phyloP scores from a whole-genome alignment of 2,329 filamentous ascomycete genomes.

The Epichloe baconii region DNA sequence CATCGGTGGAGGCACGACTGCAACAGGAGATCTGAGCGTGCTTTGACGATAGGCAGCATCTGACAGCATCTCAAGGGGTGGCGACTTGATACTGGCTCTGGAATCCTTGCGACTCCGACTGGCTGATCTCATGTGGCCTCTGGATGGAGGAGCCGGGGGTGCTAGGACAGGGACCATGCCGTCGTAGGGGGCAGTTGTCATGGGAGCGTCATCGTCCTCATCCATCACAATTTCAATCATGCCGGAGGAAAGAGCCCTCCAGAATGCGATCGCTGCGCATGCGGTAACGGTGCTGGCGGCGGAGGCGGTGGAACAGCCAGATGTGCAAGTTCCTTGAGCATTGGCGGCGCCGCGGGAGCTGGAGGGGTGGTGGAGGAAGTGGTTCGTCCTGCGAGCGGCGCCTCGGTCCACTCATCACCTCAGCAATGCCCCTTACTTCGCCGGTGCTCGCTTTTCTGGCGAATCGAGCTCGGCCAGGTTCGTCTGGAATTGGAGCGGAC shows the following conservation, averaged over 20 bases:
- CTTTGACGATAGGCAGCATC: constrained; percentile 17
- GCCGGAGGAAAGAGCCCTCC: constrained; percentile 35
- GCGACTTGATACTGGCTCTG: constrained; percentile 13
- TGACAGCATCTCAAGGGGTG: constrained; percentile 23
- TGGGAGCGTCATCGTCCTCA: constrained; percentile 31
- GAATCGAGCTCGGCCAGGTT: constrained; percentile 16
- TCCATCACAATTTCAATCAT: constrained; percentile 57
- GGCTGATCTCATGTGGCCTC: constrained; percentile 42
- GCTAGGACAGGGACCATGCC: constrained; percentile 31
- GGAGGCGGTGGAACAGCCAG: constrained; percentile 48
- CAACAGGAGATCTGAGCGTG: constrained; percentile 18
- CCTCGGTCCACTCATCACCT: constrained; percentile 26
- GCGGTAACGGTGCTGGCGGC: constrained; percentile 44
- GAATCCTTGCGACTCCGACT: constrained; percentile 40
- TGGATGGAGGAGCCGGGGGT: constrained; percentile 31
- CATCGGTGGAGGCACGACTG: constrained; percentile 18
- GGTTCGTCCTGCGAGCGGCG: constrained; percentile 38
- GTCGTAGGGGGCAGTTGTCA: constrained; percentile 25
- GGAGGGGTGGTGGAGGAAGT: constrained; percentile 39
- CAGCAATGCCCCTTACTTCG: constrained; percentile 34
- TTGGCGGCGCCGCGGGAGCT: constrained; percentile 34
- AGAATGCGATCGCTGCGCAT: constrained; percentile 25
- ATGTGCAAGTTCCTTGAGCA: constrained; percentile 51
- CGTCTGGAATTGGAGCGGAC: constrained; percentile 41
- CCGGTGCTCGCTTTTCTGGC: constrained; percentile 23